Conservation (phyloP, 768 basidiomycete species). For the Amanita pallidorosea region DNA sequence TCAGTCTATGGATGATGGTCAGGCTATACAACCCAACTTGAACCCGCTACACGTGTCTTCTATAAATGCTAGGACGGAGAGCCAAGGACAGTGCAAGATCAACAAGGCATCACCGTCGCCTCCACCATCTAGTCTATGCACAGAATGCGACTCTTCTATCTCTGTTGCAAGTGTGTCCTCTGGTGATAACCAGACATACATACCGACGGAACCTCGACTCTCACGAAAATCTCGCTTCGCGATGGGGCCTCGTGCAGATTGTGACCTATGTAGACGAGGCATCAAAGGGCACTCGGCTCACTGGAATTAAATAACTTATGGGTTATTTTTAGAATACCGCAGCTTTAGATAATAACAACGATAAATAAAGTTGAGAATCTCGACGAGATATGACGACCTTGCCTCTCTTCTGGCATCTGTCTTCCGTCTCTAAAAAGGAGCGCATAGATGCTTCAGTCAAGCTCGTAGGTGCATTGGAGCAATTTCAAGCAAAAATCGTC, state of each 20-base stretch:
- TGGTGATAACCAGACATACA: slow-evolving; percentile 3
- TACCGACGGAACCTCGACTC: slow-evolving; percentile 8
- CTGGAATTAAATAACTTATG: slow-evolving; percentile 28
- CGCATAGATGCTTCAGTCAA: slow-evolving; percentile 81
- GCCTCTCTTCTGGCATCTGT: slow-evolving; percentile 90
- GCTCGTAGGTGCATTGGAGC: slow-evolving; percentile 70
- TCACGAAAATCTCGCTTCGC: slow-evolving; percentile 17
- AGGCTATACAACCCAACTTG: background rate
- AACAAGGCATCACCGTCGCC: background rate
- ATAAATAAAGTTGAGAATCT: background rate
- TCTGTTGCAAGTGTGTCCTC: background rate
- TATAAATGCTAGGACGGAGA: background rate
- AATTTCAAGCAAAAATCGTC: slow-evolving; percentile 65
- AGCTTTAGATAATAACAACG: slow-evolving; percentile 1
- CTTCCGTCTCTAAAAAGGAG: slow-evolving; percentile 68
- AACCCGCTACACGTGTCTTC: background rate
- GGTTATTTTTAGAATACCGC: background rate
- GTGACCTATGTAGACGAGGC: slow-evolving; percentile 18
- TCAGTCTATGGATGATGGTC: slow-evolving; percentile 3
- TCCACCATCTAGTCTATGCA: background rate
- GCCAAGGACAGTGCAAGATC: background rate
- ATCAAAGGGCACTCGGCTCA: slow-evolving; percentile 65
- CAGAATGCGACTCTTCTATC: background rate
- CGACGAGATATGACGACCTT: slow-evolving; percentile 60
- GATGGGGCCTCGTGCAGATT: slow-evolving; percentile 21